Evolutionary conservation across 805 yeast species (phyloP).

Genomic region (Candida dendrica): DNA sequence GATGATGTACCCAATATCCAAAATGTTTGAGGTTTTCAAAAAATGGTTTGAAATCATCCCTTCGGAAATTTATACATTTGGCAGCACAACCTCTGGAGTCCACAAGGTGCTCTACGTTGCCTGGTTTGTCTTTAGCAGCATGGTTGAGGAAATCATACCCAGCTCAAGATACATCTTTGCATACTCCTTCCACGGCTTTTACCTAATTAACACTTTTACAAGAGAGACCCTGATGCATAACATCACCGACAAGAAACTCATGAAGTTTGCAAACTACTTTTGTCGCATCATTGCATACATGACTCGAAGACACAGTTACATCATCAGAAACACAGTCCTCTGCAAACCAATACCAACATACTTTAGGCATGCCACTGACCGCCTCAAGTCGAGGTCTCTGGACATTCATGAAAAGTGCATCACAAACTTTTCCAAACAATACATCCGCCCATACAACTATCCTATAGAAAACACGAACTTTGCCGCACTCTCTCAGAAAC

Average conservation of each 20-base stretch:
- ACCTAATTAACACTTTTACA: slow-evolving; percentile 8
- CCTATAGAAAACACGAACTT: slow-evolving; percentile 10
- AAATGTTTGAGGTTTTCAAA: slow-evolving; percentile 7
- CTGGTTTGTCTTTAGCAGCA: slow-evolving; percentile 10
- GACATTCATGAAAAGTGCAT: slow-evolving; percentile 16
- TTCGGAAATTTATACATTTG: slow-evolving; percentile 9
- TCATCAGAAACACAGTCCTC: slow-evolving; percentile 11
- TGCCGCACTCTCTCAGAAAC: not conserved
- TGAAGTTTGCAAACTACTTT: slow-evolving; percentile 9
- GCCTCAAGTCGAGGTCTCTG: slow-evolving; percentile 13
- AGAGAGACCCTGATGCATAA: slow-evolving; percentile 1
- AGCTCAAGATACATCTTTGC: slow-evolving; percentile 15
- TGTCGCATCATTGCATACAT: slow-evolving; percentile 16
- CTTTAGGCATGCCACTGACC: slow-evolving; percentile 2
- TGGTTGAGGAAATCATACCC: slow-evolving; percentile 11
- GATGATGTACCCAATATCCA: slow-evolving; percentile 12
- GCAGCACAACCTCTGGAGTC: slow-evolving; percentile 4
- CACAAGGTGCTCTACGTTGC: slow-evolving; percentile 12
- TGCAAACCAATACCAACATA: slow-evolving; percentile 15
- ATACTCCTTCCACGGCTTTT: slow-evolving; percentile 14
- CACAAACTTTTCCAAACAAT: slow-evolving; percentile 7
- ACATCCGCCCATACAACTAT: slow-evolving; percentile 11
- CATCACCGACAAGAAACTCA: slow-evolving; percentile 3
- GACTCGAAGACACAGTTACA: slow-evolving; percentile 11
- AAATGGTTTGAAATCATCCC: slow-evolving; percentile 14